phyloP scores from a whole-genome alignment of 371 early-diverging fungal genomes.

The Mortierella sp. region DNA sequence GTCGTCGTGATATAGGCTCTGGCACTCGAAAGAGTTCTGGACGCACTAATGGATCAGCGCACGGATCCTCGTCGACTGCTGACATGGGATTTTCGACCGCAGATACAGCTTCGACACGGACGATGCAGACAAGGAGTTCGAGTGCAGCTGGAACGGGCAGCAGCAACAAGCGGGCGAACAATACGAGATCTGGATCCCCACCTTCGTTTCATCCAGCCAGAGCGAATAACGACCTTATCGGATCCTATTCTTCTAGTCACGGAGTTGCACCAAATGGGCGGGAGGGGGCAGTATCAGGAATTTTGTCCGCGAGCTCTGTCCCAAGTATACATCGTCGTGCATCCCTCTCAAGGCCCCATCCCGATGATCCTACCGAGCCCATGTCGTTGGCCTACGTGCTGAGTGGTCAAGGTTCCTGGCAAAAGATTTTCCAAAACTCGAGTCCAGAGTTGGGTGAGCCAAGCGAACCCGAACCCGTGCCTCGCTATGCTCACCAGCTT shows the following conservation, averaged over 20 bases:
- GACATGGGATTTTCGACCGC: neutral
- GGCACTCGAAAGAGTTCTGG: neutral
- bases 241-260: slow-evolving; percentile 3
- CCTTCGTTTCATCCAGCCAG: neutral
- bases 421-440: slow-evolving; percentile 80
- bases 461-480: slow-evolving; percentile 75
- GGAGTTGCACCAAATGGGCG: slow-evolving; percentile 23
- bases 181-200: slow-evolving; percentile 25
- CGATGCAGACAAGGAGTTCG: slow-evolving; percentile 22
- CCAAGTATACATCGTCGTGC: neutral
- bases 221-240: neutral
- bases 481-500: slow-evolving; percentile 91
- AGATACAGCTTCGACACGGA: slow-evolving; percentile 1
- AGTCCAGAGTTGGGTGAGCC: slow-evolving; percentile 62
- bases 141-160: neutral
- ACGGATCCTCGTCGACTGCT: neutral
- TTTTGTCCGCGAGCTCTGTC: neutral
- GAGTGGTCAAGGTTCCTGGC: slow-evolving; percentile 74
- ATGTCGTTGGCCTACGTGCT: slow-evolving; percentile 56
- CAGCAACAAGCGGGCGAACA: slow-evolving; percentile 15
- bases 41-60: neutral
- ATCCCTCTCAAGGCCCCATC: neutral
- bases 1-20: neutral
- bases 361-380: slow-evolving; percentile 20
- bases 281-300: slow-evolving; percentile 27